phyloP scores from a whole-genome alignment of 2,329 filamentous ascomycete species.

The Metarhizium humberi region DNA sequence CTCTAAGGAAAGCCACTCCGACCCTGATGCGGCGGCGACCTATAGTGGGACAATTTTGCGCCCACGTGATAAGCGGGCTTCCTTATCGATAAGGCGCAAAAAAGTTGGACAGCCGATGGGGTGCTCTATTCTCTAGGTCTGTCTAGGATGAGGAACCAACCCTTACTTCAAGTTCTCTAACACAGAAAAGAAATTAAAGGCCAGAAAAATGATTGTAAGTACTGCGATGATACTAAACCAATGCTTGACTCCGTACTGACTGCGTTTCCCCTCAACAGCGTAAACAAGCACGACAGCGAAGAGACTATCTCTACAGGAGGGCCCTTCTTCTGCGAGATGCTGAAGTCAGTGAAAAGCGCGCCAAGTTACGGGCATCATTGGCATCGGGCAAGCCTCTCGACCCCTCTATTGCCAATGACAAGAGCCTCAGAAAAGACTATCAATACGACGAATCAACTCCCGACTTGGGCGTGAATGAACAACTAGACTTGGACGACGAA shows the following conservation, averaged over 20 bases:
- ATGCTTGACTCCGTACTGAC: not conserved
- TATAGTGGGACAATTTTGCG: conserved; percentile 30
- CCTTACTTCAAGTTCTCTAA: too few relatives aligned
- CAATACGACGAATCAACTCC: conserved; percentile 82
- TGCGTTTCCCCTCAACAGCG: conserved; percentile 12
- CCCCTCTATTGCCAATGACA: conserved; percentile 77
- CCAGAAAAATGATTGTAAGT: conserved; percentile 7
- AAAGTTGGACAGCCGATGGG: not conserved
- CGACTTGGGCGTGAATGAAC: conserved; percentile 57
- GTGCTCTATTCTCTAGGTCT: not conserved
- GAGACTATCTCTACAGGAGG: conserved; percentile 70
- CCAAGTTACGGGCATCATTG: conserved; percentile 75
- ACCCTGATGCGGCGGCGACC: conserved; percentile 17
- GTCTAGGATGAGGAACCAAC: too few relatives aligned
- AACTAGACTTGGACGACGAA: conserved; percentile 75
- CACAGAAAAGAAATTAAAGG: too few relatives aligned
- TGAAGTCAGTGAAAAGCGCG: conserved; percentile 84
- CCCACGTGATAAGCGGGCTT: conserved; percentile 29
- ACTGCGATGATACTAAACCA: not conserved
- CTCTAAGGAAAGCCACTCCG: conserved; percentile 5
- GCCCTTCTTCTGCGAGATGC: conserved; percentile 83
- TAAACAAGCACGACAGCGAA: conserved; percentile 32
- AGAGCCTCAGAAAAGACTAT: conserved; percentile 73
- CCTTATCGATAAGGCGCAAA: conserved; percentile 21
- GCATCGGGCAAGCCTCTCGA: conserved; percentile 84